phyloP scores from a whole-genome alignment of 2,329 filamentous ascomycete genomes.

The Colletotrichum nymphaeae region DNA sequence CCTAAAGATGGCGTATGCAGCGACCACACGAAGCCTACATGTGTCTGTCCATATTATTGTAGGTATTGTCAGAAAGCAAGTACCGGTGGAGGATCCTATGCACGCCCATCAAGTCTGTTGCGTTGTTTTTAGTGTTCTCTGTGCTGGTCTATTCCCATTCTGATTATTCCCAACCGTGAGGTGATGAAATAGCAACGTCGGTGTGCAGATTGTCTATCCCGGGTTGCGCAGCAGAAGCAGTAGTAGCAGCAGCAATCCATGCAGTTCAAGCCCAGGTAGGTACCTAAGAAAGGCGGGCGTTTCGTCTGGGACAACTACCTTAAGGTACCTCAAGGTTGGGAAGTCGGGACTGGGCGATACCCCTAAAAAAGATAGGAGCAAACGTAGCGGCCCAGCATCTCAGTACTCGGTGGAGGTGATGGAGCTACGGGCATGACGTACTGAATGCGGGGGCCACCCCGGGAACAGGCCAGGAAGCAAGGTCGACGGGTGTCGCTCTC shows the following conservation, averaged over 20 bases:
- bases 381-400: not conserved
- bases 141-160: not conserved
- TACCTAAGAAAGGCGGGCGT: not conserved
- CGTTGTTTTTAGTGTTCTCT: not conserved
- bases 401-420: not conserved
- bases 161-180: not conserved
- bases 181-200: slow-evolving; percentile 12
- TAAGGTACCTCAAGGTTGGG: not conserved
- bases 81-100: not conserved
- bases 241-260: not conserved
- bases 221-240: not conserved
- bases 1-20: slow-evolving; percentile 21
- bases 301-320: not conserved
- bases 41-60: not conserved
- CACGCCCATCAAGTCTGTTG: not conserved
- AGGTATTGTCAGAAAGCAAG: not conserved
- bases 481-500: not conserved
- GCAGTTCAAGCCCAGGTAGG: not conserved
- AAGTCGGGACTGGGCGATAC: not conserved
- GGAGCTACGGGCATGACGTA: slow-evolving; percentile 35
- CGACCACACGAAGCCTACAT: slow-evolving; percentile 4
- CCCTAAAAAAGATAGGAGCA: slow-evolving; percentile 14
- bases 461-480: slow-evolving; percentile 11
- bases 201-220: not conserved
- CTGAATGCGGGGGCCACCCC: slow-evolving; percentile 21